Evolutionary conservation across 257 asterid genomes (phyloP).

Genomic region (Handroanthus guayacan): DNA sequence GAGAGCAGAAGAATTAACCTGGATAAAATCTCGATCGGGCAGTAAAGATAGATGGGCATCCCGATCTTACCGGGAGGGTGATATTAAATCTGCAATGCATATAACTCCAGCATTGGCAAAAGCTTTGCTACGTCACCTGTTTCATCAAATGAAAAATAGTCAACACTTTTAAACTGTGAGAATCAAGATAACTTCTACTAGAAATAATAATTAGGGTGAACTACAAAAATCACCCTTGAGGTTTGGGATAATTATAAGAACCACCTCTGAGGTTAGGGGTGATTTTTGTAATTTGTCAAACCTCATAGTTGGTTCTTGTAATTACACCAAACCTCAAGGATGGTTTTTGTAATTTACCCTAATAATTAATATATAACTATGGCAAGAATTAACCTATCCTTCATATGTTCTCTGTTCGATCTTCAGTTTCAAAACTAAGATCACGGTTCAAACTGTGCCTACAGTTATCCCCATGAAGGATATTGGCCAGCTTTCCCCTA

Average conservation of each 20-base stretch:
- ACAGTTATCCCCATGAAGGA: conserved; percentile 86
- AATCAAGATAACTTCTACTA: background rate
- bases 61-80: conserved; percentile 78
- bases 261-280: too few species aligned
- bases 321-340: too few species aligned
- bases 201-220: conserved; percentile 18
- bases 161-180: background rate
- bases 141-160: background rate
- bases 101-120: conserved; percentile 82
- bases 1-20: conserved; percentile 46
- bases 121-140: conserved; percentile 88
- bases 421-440: conserved; percentile 77
- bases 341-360: too few species aligned
- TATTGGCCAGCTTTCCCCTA: conserved; percentile 69
- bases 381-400: conserved; percentile 65
- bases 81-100: conserved; percentile 81
- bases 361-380: conserved; percentile 12
- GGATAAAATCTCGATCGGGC: conserved; percentile 75
- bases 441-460: conserved; percentile 78
- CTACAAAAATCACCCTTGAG: too few species aligned
- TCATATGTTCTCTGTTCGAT: conserved; percentile 80
- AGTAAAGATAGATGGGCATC: conserved; percentile 74
- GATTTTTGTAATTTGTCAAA: too few species aligned
- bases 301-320: too few species aligned
- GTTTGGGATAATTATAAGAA: too few species aligned